Evolutionary conservation across 192 early-diverging fungal species (phyloP).

Genomic region (Phycomyces blakesleeanus): DNA sequence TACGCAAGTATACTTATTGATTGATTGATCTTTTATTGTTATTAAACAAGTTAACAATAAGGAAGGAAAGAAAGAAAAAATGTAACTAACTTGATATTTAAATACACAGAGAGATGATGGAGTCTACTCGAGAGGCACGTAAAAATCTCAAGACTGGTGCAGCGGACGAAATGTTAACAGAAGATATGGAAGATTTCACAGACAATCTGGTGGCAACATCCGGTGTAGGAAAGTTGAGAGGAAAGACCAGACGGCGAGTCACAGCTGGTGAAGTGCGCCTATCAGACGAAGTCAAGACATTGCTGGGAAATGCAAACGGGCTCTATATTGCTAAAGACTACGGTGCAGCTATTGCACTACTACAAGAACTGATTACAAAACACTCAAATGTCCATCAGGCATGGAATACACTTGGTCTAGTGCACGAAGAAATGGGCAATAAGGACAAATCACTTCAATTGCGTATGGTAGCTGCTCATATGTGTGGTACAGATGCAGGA

Average conservation of each 20-base stretch:
- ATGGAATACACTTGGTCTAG: conserved; percentile 86
- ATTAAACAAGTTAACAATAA: no score
- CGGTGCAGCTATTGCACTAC: conserved; percentile 62
- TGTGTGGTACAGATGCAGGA: conserved; percentile 63
- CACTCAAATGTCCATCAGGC: conserved; percentile 70
- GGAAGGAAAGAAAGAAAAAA: no score
- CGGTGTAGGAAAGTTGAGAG: conserved; percentile 17
- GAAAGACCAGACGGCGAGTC: neutral
- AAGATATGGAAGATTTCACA: conserved; percentile 25
- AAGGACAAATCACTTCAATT: conserved; percentile 68
- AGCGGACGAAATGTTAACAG: conserved; percentile 5
- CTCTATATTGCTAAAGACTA: conserved; percentile 70
- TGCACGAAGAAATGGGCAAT: conserved; percentile 85
- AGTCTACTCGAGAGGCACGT: conserved; percentile 4
- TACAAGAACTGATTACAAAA: conserved; percentile 74
- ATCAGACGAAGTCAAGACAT: conserved; percentile 46
- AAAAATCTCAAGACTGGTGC: conserved; percentile 9
- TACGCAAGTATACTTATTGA: conserved; percentile 3
- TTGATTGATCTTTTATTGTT: neutral
- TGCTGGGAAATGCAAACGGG: conserved; percentile 76
- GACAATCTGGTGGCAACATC: conserved; percentile 18
- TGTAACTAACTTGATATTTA: neutral
- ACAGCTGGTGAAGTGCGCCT: conserved; percentile 15
- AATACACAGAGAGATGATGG: conserved; percentile 7
- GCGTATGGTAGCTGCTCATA: conserved; percentile 86